A percentile compares a stretch with the other conserved stretches of the same genome.
Evolutionary conservation across 2,329 filamentous ascomycete genomes (phyloP).

Genomic region (Fusarium sp.): DNA sequence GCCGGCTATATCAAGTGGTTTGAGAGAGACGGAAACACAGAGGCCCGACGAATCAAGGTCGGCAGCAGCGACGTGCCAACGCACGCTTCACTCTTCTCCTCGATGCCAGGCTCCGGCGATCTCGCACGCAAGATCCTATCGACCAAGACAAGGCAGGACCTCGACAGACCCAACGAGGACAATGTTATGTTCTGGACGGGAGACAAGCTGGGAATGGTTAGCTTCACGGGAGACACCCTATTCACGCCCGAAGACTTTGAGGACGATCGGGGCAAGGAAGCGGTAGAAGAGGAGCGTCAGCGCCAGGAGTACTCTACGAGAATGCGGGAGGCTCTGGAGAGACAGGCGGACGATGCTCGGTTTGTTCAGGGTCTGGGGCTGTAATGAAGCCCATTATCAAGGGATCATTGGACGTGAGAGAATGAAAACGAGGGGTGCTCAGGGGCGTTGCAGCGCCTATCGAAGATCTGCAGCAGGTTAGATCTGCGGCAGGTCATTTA

Average conservation of each 20-base stretch:
- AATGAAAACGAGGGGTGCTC: conserved; percentile 8
- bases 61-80: conserved; percentile 63
- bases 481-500: background rate
- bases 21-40: conserved; percentile 80
- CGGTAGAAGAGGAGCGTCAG: conserved; percentile 57
- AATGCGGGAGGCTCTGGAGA: conserved; percentile 80
- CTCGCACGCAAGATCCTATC: conserved; percentile 84
- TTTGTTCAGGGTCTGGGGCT: conserved; percentile 74
- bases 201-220: conserved; percentile 80
- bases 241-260: conserved; percentile 65
- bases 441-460: conserved; percentile 11
- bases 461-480: conserved; percentile 8
- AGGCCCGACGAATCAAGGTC: conserved; percentile 65
- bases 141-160: conserved; percentile 55
- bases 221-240: conserved; percentile 65
- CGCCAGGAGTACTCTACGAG: conserved; percentile 71
- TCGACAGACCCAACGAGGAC: conserved; percentile 62
- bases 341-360: conserved; percentile 81
- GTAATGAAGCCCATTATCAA: background rate
- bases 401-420: conserved; percentile 6
- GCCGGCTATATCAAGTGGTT: conserved; percentile 90
- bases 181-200: conserved; percentile 90
- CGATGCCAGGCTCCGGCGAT: conserved; percentile 69
- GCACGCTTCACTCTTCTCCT: conserved; percentile 62
- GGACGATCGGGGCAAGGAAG: conserved; percentile 58